Conservation (phyloP, 495 filamentous ascomycete genomes). For the Penicillium diatomitis region DNA sequence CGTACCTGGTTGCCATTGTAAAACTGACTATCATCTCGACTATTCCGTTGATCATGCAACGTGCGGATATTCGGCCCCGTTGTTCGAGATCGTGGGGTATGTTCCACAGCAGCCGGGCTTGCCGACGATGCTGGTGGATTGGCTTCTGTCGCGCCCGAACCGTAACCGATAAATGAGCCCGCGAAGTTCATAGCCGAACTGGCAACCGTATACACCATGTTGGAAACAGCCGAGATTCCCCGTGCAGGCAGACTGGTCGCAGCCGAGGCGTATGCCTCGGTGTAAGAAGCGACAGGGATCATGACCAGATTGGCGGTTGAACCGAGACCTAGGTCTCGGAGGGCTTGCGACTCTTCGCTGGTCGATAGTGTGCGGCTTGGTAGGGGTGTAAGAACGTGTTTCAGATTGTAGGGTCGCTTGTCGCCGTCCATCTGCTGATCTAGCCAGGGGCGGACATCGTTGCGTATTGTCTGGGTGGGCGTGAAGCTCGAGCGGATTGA, state of each 20-base stretch:
- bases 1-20: conserved; percentile 88
- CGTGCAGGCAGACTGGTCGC: conserved; percentile 34
- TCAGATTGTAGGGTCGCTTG: conserved; percentile 66
- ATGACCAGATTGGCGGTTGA: conserved; percentile 80
- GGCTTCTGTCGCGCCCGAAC: conserved; percentile 13
- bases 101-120: conserved; percentile 6
- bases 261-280: conserved; percentile 46
- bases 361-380: conserved; percentile 65
- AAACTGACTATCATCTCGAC: conserved; percentile 50
- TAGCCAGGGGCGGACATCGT: conserved; percentile 69
- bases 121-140: conserved; percentile 4
- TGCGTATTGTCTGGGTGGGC: conserved; percentile 50
- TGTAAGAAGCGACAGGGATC: conserved; percentile 54
- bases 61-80: conserved; percentile 43
- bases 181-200: conserved; percentile 41
- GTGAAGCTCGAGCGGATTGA: conserved; percentile 66
- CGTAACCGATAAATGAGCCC: conserved; percentile 47
- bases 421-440: conserved; percentile 44
- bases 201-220: conserved; percentile 32
- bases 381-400: conserved; percentile 69
- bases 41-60: conserved; percentile 43
- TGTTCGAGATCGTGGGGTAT: conserved; percentile 9
- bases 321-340: conserved; percentile 57
- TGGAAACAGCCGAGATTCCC: conserved; percentile 35
- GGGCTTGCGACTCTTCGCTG: conserved; percentile 59